Evolutionary conservation across 805 yeast genomes (phyloP).

Genomic region (Wickerhamiella brachini): DNA sequence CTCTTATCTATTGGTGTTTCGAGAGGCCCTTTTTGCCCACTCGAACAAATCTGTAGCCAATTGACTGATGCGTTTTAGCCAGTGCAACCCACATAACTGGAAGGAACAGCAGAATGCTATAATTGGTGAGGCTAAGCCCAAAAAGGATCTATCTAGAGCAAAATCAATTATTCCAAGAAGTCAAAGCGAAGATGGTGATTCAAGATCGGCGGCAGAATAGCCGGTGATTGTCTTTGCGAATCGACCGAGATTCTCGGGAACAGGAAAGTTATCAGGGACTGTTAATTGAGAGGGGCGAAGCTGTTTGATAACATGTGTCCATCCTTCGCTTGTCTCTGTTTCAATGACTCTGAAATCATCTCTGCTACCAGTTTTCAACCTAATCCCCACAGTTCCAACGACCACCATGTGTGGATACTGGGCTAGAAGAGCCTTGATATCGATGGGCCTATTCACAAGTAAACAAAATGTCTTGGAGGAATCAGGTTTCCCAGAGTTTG

Average conservation of each 20-base stretch:
- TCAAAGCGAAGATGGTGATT: too few species aligned
- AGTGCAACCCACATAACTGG: too few species aligned
- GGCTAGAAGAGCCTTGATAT: constrained; percentile 1
- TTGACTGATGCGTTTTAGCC: too few species aligned
- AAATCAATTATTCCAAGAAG: too few species aligned
- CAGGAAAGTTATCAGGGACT: not conserved
- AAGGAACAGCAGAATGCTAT: too few species aligned
- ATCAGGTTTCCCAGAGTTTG: not conserved
- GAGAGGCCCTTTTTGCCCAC: too few species aligned
- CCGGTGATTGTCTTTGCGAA: not conserved
- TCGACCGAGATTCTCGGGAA: not conserved
- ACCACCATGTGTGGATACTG: constrained; percentile 1
- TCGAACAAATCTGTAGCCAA: too few species aligned
- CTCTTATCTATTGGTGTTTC: too few species aligned
- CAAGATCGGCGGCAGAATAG: not conserved
- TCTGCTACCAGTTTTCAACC: constrained; percentile 12
- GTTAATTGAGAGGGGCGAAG: constrained; percentile 26
- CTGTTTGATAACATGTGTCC: constrained; percentile 44
- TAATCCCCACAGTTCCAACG: constrained; percentile 10
- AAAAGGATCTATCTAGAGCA: too few species aligned
- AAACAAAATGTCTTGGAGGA: not conserved
- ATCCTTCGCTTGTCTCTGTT: constrained; percentile 36
- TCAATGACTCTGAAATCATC: constrained; percentile 27
- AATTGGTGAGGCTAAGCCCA: too few species aligned
- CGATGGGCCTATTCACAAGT: not conserved